Base-by-base conservation (phyloP, 2,329 filamentous ascomycete species). In the Teratosphaeriaceae sp. region DNA sequence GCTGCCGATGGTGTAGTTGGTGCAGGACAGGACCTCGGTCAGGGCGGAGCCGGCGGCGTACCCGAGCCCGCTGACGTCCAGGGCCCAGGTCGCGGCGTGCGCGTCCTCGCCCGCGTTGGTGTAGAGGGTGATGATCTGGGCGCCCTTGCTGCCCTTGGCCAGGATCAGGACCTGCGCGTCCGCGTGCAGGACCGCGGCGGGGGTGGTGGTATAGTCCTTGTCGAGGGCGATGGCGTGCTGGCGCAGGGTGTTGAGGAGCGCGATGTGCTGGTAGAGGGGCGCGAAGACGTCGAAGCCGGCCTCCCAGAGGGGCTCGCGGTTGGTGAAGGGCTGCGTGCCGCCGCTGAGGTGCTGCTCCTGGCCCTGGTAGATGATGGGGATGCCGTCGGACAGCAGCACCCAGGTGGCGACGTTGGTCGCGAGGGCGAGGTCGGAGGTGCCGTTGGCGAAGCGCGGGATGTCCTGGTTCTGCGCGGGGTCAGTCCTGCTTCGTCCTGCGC, bases 61-160 rank as follows among this genome's bases (percentile, higher is more conserved):
- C 13, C 59, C 60, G 12, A 58, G 57, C 29, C 52, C 56, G 8
- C 52, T 47, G 15, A 71, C 44, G 19, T 47, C 52, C 38, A 72
- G 60, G n/a, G 59, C 44, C 39, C 49, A 51, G 45, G 48, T 53
- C 43, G 38, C 64, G 18, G 61, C 57, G 9, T 38, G 31, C n/a
- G 52, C 56, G 4, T 47, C 44, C 1, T 54, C 49, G 2, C 69
- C 67, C 30, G 63, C 62, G 38, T 69, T 72, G 15, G 36, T 70
- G 8, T 72, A 51, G 6, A 74, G 55, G 43, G 69, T 66, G 26
- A 75, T 60, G n/a, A 75, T 64, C 26, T 59, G 66, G 26, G 43
- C 57, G 18, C 62, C 64, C 7, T 52, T 51, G 5, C 52, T 55
- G 3, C 69, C 70, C 43, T 70, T 69, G 12, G 68, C 64, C 57